Evolutionary conservation across 257 asterid genomes (phyloP), one percentile per base, ranked within the genome.

Genomic region (Sherardia arvensis): DNA sequence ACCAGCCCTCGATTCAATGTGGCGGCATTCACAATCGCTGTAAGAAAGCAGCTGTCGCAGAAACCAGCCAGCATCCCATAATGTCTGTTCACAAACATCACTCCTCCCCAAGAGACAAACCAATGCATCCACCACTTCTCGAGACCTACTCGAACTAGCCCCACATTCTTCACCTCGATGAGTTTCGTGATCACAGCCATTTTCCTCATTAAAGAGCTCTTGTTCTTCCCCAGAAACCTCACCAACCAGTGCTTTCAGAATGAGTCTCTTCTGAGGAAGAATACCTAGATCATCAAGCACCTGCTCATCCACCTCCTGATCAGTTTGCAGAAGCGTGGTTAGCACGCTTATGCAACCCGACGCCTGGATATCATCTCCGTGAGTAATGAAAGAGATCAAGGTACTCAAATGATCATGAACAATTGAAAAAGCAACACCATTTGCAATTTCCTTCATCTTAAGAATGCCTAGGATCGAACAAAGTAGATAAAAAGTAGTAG

Each of bases 11-110:
- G 86, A 77, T 71, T 73, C 74, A 77, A 76, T 90, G 78, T 84
- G 95, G 71, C 75, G 73, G 69, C 82, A 90, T 84, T 87, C 95
- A 5, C 90, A 77, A 75, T 85, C 89, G 43, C 94, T 92, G 59
- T 89, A 76, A 70, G 96, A 97, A 69, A 87, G 84, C 80, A 92
- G 78, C 87, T 89, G 97, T 61, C 94, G 96, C 81, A 92, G 78
- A 82, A 92, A 96, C 99, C 99, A 92, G 73, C 99, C 97, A 74
- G 97, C 97, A 69, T 84, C 96, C 99, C 99, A 92, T 74, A 92
- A 75, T 68, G 94, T 89, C 78, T 89, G 97, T 28, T 97, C 94
- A 55, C 95, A 89, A 60, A 92, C 81, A 68, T 78, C 80, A 67
- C 88, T 74, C 84, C 99, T 79, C 85, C 95, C 84, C 78, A 92